Evolutionary conservation across 768 basidiomycete genomes (phyloP), one percentile per base, ranked within the genome.

Genomic region (Pisolithus microcarpus): DNA sequence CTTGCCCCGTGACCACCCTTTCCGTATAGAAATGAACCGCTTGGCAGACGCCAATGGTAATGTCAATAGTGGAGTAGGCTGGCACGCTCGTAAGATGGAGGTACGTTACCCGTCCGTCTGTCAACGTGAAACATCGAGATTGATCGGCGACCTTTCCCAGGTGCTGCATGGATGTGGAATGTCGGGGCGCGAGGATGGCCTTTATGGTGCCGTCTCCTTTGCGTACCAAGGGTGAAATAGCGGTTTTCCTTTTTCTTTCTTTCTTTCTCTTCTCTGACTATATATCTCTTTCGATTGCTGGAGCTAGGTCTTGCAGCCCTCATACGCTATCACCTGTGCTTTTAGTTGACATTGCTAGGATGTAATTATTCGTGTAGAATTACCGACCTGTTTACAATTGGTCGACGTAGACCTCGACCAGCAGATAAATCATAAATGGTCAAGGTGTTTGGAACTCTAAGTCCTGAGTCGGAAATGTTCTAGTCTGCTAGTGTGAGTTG

Each of bases 81-180:
- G 94, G 93, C 92, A 96, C 69, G 84, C 89, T 19, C 72, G 94
- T 52, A 99, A 99, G 72, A 92, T 96, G 90, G 93, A 96, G 80
- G 89, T 91, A 59, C 51, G 84, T 70, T n/a, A 37, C 21, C n/a
- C 23, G 54, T 44, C 16, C 39, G 45, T 18, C 16, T 52, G 31
- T 18, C 49, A 24, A 21, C 9, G 31, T 24, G 23, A 51, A 24
- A 23, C 11, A 16, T 52, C 36, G 26, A 51, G 55, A 28, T 53
- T 51, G 28, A 34, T 58, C 42, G 31, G 28, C 49, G 10, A 38
- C 39, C 38, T 54, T 7, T 31, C 31, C 26, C 51, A 89, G 87
- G 75, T 97, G 21, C 66, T 99, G 52, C 85, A 88, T 60, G 95
- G 93, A 4, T 76, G 86, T 60, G 95, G 94, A 11, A 82, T 97